Evolutionary conservation across 2,329 filamentous ascomycete genomes (phyloP).

Genomic region (Penicillium janthinellum): DNA sequence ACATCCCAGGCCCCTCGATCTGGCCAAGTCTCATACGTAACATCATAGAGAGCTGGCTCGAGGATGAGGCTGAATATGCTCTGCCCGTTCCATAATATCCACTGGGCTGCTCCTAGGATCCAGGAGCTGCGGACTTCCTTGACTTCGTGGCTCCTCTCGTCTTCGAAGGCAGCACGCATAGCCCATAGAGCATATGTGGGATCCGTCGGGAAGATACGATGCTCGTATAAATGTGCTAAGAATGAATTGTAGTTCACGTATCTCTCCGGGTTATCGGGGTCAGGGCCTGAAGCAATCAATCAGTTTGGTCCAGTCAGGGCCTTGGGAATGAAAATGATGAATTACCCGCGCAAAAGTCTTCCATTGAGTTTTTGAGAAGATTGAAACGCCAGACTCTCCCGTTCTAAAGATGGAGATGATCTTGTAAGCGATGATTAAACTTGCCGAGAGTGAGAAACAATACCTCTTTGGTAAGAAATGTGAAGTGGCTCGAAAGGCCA

Average conservation of each 20-base stretch:
- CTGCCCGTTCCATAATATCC: constrained; percentile 6
- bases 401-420: background rate
- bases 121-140: constrained; percentile 1
- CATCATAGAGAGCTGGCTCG: constrained; percentile 3
- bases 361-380: background rate
- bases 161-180: constrained; percentile 7
- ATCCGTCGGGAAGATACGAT: constrained; percentile 3
- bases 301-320: background rate
- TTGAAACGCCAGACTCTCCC: constrained; percentile 2
- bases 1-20: background rate
- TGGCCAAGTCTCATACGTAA: constrained; percentile 3
- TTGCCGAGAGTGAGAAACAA: background rate
- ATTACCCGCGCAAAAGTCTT: background rate
- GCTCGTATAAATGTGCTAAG: constrained; percentile 5
- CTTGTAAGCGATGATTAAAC: background rate
- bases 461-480: background rate
- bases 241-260: constrained; percentile 8
- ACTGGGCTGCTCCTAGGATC: constrained; percentile 3
- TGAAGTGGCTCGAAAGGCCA: constrained; percentile 6
- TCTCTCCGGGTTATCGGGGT: background rate
- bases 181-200: constrained; percentile 7
- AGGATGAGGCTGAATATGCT: constrained; percentile 2
- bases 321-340: too few relatives aligned
- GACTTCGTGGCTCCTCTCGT: background rate
- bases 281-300: background rate